Evolutionary conservation across 2,329 filamentous ascomycete genomes (phyloP).

Genomic region (Aspergillus bombycis): DNA sequence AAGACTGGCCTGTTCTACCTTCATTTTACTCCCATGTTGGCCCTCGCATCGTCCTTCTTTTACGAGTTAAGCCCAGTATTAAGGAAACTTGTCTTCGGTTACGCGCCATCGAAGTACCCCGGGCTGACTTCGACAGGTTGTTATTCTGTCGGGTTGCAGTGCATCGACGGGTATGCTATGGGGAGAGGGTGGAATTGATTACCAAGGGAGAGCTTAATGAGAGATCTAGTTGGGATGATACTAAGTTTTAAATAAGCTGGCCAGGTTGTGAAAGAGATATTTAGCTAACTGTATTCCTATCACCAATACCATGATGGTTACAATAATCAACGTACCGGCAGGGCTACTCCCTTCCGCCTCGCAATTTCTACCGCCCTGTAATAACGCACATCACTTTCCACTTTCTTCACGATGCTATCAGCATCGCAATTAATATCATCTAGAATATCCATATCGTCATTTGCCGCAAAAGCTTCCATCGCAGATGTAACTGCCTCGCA

Average conservation of each 20-base stretch:
- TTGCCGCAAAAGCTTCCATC: not conserved
- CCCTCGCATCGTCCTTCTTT: not conserved
- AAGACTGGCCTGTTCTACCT: not conserved
- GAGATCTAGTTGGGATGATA: not conserved
- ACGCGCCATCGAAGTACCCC: not conserved
- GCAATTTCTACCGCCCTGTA: not conserved
- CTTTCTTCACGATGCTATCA: not conserved
- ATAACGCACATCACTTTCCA: not conserved
- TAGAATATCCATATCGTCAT: not conserved
- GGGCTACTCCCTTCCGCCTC: not conserved
- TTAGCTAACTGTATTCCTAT: not conserved
- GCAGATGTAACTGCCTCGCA: slow-evolving; percentile 63
- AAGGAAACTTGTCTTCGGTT: slow-evolving; percentile 1
- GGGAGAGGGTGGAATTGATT: slow-evolving; percentile 4
- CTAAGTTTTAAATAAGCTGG: not conserved
- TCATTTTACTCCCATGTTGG: not conserved
- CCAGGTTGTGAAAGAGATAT: not conserved
- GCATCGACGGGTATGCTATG: slow-evolving; percentile 8
- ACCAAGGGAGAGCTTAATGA: not conserved
- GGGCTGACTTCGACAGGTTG: slow-evolving; percentile 5
- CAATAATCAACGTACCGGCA: not conserved
- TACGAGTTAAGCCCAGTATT: not conserved
- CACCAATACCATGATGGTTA: no score
- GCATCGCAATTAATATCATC: not conserved
- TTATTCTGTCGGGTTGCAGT: slow-evolving; percentile 12